A percentile compares a stretch with the other conserved stretches of the same genome.
phyloP scores from a whole-genome alignment of 2,329 filamentous ascomycete genomes.

The Periconia sp. region DNA sequence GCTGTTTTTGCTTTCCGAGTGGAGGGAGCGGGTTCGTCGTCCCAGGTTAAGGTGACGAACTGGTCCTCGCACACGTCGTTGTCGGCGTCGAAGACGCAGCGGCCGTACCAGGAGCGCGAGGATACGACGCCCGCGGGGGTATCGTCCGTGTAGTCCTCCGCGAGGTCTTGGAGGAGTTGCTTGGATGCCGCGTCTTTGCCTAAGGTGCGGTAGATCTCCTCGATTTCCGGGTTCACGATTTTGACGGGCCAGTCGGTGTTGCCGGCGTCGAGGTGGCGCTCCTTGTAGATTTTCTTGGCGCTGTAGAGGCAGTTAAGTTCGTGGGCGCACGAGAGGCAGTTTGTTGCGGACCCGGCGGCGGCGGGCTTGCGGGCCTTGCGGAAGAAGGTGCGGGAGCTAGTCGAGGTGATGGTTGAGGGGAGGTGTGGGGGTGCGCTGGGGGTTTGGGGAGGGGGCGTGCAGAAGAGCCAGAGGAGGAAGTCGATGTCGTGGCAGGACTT shows the following conservation, averaged over 20 bases:
- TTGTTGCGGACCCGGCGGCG: conserved; percentile 75
- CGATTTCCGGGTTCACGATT: conserved; percentile 90
- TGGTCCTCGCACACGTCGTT: conserved; percentile 96
- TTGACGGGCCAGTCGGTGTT: conserved; percentile 80
- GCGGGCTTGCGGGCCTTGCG: conserved; percentile 72
- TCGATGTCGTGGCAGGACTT: conserved; percentile 98
- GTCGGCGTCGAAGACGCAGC: conserved; percentile 92
- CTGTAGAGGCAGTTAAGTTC: conserved; percentile 81
- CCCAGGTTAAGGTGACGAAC: conserved; percentile 84
- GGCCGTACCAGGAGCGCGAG: conserved; percentile 72
- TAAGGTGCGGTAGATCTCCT: conserved; percentile 62
- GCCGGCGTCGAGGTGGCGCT: conserved; percentile 65
- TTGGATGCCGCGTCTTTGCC: conserved; percentile 54
- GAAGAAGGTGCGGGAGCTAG: conserved; percentile 78
- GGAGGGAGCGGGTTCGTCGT: conserved; percentile 60
- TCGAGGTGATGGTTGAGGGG: conserved; percentile 73
- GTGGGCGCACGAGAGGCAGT: conserved; percentile 79
- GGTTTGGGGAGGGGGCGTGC: conserved; percentile 60
- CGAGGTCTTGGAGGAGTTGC: conserved; percentile 52
- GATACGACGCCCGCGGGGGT: conserved; percentile 52
- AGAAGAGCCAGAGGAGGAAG: conserved; percentile 86
- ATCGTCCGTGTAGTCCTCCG: conserved; percentile 61
- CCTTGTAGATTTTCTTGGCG: conserved; percentile 78
- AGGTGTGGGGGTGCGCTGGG: conserved; percentile 62
- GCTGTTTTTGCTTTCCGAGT: conserved; percentile 70